phyloP scores from a whole-genome alignment of 2,329 filamentous ascomycete genomes.

The Pseudomassariella vexata region DNA sequence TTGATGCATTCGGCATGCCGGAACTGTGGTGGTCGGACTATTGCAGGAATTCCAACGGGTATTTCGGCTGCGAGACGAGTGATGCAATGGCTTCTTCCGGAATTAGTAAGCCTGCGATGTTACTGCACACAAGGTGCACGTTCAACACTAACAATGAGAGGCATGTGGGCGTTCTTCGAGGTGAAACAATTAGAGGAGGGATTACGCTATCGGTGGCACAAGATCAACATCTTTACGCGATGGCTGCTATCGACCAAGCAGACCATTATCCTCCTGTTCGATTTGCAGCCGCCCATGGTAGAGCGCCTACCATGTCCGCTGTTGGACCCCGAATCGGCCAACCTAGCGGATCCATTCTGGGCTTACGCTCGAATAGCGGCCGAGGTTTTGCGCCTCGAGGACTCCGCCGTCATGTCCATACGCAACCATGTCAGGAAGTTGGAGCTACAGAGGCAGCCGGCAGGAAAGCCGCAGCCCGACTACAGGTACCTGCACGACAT shows the following conservation, averaged over 20 bases:
- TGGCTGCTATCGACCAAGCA: conserved; percentile 16
- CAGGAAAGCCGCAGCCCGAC: conserved; percentile 21
- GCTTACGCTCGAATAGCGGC: conserved; percentile 23
- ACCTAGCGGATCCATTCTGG: conserved; percentile 28
- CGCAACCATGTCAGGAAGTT: conserved; percentile 26
- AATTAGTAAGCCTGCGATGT: conserved; percentile 12
- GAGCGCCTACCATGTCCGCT: conserved; percentile 6
- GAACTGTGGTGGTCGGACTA: conserved; percentile 29
- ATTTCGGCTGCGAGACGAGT: conserved; percentile 27
- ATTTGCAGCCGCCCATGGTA: conserved; percentile 9
- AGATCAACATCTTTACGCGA: conserved; percentile 26
- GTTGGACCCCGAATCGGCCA: conserved; percentile 1
- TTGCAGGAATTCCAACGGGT: conserved; percentile 29
- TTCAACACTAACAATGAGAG: conserved; percentile 13
- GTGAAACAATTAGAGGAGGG: conserved; percentile 18
- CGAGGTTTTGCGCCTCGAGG: conserved; percentile 25
- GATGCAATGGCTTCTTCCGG: conserved; percentile 7
- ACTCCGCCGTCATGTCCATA: conserved; percentile 32
- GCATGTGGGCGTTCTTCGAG: conserved; percentile 26
- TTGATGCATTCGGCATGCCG: conserved; percentile 20
- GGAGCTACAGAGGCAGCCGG: conserved; percentile 18
- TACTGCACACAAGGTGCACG: neutral
- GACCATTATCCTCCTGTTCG: conserved; percentile 26
- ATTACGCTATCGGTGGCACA: conserved; percentile 26
- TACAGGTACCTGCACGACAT: conserved; percentile 34